Conservation (phyloP, 768 basidiomycete species). For the Boletus barrowsii region DNA sequence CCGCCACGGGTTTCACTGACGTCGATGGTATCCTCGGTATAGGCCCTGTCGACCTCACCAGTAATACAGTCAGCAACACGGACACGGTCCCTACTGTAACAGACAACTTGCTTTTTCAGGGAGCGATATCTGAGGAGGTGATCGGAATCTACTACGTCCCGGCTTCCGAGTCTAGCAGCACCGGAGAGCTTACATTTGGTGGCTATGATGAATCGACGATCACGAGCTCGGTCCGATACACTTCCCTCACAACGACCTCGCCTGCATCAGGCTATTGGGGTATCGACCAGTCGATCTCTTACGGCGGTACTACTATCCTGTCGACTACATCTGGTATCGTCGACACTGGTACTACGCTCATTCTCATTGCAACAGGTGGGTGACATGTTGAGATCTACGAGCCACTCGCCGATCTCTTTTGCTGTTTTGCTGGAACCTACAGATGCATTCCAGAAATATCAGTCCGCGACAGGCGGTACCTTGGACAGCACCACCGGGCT, state of each 20-base stretch:
- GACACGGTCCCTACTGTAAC: constrained; percentile 30
- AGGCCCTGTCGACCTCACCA: constrained; percentile 34
- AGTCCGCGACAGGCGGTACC: constrained; percentile 25
- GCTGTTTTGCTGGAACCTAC: constrained; percentile 7
- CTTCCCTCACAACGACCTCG: background rate
- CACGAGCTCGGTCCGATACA: background rate
- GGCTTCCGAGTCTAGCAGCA: constrained; percentile 5
- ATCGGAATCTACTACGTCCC: constrained; percentile 34
- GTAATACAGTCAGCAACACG: constrained; percentile 15
- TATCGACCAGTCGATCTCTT: constrained; percentile 31
- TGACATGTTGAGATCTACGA: background rate
- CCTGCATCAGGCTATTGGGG: constrained; percentile 16
- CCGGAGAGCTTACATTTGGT: constrained; percentile 2
- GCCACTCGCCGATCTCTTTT: constrained; percentile 7
- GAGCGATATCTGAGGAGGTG: constrained; percentile 22
- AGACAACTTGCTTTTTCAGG: constrained; percentile 33
- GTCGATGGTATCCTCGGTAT: constrained; percentile 41
- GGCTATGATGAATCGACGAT: background rate
- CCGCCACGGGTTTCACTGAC: constrained; percentile 4
- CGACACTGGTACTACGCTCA: constrained; percentile 33
- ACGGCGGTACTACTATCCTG: constrained; percentile 22
- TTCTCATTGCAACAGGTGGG: constrained; percentile 25
- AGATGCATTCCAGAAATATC: constrained; percentile 29
- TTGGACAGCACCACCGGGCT: constrained; percentile 30
- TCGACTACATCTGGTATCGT: constrained; percentile 31